Base-by-base conservation (phyloP, 148 eudicot genomes). In the Simmondsia chinensis region DNA sequence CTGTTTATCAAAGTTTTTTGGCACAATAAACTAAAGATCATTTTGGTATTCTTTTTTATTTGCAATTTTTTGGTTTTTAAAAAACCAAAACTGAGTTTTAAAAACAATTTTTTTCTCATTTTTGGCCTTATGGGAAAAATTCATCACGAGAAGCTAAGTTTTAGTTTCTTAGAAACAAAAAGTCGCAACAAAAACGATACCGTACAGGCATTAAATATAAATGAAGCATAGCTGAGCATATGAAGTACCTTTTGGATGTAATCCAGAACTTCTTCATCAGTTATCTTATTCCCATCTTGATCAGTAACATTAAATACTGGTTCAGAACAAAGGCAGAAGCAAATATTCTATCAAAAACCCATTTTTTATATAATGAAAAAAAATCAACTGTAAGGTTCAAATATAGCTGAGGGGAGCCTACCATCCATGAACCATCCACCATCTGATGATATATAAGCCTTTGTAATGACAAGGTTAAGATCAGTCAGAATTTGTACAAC, bases 351-450 rank as follows among this genome's bases (percentile, higher is more conserved):
- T 26, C 41, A 44, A 71, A 59, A 14, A 35, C 29, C 33, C 6
- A 46, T 10, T 37, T 14, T 60, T 12, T 6, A 19, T 28, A 20
- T 12, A 12, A 33, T 28, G 9, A 3, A 16, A 9, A 20, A n/a
- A n/a, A n/a, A n/a, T n/a, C n/a, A n/a, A n/a, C n/a, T n/a, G n/a
- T 8, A 4, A 8, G 10, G 24, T 21, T 10, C 27, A 32, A 45
- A n/a, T n/a, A n/a, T n/a, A n/a, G 28, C 29, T 14, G 28, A 8
- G 12, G 3, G 21, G 38, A 4, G 22, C 14, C 8, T 74, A 75
- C 87, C 94, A 70, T 83, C 94, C 94, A 83, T 83, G 54, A 83
- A 91, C 99, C 99, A 91, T 52, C 82, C 83, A 23, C 95, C 99
- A 71, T 91, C 99, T 33, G 99, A 91, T n/a, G 89, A 82, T 52